Percentiles rank a stretch among this genome's conserved stretches.
These are phyloP conservation scores for Solanum gandarillasii DNA, from an alignment of 257 asterid species.

Conservation along the genomic window DNA sequence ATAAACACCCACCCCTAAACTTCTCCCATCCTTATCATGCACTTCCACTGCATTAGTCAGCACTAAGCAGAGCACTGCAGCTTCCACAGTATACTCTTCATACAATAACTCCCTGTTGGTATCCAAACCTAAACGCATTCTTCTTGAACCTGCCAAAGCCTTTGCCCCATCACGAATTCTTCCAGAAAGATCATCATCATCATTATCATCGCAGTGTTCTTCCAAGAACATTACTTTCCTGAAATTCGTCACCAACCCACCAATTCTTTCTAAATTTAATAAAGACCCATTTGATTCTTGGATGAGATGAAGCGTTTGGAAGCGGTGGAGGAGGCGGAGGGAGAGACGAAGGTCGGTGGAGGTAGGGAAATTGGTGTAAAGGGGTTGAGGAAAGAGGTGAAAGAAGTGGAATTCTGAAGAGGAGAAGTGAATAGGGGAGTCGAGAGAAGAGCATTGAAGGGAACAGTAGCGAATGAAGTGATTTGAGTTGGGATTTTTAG, in stretches of 20 bases:
- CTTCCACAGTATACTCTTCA: conserved; percentile 17
- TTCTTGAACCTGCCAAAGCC: conserved; percentile 31
- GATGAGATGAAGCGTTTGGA: background rate
- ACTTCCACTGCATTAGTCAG: conserved; percentile 71
- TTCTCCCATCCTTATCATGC: conserved; percentile 30
- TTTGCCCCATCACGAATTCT: conserved; percentile 39
- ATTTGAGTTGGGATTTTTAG: conserved; percentile 3
- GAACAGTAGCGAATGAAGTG: conserved; percentile 56
- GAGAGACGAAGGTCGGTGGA: conserved; percentile 66
- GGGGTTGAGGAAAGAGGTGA: conserved; percentile 25
- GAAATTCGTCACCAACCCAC: conserved; percentile 60
- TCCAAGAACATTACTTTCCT: conserved; percentile 13
- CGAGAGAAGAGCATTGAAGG: conserved; percentile 45
- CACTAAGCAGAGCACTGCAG: conserved; percentile 57
- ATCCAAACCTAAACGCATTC: background rate
- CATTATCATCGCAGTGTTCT: background rate
- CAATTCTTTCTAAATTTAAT: conserved; percentile 23
- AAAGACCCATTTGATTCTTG: background rate
- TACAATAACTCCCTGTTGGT: background rate
- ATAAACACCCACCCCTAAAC: conserved; percentile 62
- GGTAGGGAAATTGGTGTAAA: conserved; percentile 16
- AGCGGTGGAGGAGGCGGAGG: conserved; percentile 43
- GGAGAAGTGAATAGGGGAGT: conserved; percentile 40
- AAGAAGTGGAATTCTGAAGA: conserved; percentile 37
- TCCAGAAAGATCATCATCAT: conserved; percentile 7